phyloP scores from a whole-genome alignment of 352 stramenopile genomes.

The Phytophthora chlamydospora region DNA sequence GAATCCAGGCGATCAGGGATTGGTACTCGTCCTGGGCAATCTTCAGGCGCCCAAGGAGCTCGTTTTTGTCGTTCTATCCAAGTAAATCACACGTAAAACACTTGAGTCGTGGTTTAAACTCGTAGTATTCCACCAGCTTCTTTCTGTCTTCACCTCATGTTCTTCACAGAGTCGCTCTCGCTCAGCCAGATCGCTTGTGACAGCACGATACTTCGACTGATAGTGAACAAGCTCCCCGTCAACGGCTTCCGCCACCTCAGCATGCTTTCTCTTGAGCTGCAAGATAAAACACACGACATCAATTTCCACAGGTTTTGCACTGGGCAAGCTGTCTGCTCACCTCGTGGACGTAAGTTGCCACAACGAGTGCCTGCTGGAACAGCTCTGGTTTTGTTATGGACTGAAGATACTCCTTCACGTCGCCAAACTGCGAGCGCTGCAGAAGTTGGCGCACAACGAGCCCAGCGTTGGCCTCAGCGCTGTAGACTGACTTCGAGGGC shows the following conservation, averaged over 20 bases:
- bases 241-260: conserved; percentile 25
- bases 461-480: conserved; percentile 29
- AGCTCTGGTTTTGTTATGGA: conserved; percentile 50
- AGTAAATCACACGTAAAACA: background rate
- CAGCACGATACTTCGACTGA: conserved; percentile 33
- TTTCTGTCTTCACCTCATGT: conserved; percentile 30
- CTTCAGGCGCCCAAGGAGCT: conserved; percentile 38
- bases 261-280: conserved; percentile 34
- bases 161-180: conserved; percentile 17
- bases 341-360: conserved; percentile 53
- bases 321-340: conserved; percentile 20
- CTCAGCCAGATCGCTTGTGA: conserved; percentile 34
- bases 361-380: conserved; percentile 48
- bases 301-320: background rate
- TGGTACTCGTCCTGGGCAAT: conserved; percentile 44
- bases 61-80: conserved; percentile 22
- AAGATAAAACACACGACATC: background rate
- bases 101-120: too few species aligned
- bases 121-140: too few species aligned
- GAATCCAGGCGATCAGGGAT: conserved; percentile 36
- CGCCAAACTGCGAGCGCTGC: conserved; percentile 47
- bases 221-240: conserved; percentile 25
- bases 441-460: conserved; percentile 61
- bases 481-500: conserved; percentile 1
- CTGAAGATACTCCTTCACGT: conserved; percentile 44